Conservation (phyloP, 169 alveolate species). For the Plasmodium reichenowi region DNA sequence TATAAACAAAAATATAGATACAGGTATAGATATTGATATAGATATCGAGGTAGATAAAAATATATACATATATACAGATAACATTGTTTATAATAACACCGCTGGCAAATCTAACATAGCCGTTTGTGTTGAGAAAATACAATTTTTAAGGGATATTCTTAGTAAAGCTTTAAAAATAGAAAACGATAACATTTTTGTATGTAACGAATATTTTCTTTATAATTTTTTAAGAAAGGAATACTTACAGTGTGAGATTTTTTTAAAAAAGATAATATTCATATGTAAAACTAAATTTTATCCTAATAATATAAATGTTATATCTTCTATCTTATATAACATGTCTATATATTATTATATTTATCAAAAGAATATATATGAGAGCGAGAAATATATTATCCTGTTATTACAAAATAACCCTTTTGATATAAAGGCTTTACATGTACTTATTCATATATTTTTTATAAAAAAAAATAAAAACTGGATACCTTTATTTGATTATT, state of each 20-base stretch:
- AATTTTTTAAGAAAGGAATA: slow-evolving; percentile 27
- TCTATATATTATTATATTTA: slow-evolving; percentile 28
- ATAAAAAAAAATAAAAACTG: slow-evolving; percentile 32
- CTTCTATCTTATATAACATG: slow-evolving; percentile 32
- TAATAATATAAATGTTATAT: background rate
- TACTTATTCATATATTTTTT: slow-evolving; percentile 29
- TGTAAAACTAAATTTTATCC: slow-evolving; percentile 1
- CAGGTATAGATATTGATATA: background rate
- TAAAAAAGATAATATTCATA: slow-evolving; percentile 9
- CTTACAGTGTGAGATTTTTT: slow-evolving; percentile 25
- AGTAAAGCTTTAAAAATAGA: slow-evolving; percentile 35
- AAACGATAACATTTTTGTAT: slow-evolving; percentile 24
- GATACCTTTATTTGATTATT: slow-evolving; percentile 58
- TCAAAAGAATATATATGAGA: slow-evolving; percentile 23
- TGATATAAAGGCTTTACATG: slow-evolving; percentile 34
- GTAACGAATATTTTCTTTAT: slow-evolving; percentile 52
- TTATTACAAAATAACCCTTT: slow-evolving; percentile 39
- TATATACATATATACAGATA: background rate
- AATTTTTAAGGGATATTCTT: slow-evolving; percentile 21
- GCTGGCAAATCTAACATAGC: too few species aligned
- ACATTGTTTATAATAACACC: too few species aligned
- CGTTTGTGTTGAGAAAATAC: background rate
- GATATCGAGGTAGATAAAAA: background rate
- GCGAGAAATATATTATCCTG: slow-evolving; percentile 30
- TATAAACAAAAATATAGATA: background rate